Conservation (phyloP, 176 grass and related monocot genomes). For the Carex kokanica region DNA sequence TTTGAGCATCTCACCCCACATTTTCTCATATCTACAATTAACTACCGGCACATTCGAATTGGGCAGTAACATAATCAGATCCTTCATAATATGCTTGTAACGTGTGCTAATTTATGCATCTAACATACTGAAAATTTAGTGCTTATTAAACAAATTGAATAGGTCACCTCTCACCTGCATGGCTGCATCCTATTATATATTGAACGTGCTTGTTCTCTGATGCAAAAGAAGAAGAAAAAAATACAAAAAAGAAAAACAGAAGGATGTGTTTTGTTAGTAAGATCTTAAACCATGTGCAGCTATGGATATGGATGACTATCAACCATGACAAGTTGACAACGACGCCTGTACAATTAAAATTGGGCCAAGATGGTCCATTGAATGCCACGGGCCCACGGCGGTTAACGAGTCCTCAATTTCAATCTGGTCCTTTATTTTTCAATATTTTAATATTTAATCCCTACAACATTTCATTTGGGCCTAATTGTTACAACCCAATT, state of each 20-base stretch:
- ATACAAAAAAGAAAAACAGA: neutral
- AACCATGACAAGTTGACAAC: neutral
- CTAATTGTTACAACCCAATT: neutral
- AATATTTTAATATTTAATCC: no score
- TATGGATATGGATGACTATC: neutral
- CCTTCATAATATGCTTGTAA: neutral
- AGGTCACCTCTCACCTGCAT: no score
- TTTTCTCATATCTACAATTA: neutral
- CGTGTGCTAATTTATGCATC: no score
- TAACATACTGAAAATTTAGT: neutral
- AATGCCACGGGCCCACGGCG: no score
- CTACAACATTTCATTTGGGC: no score
- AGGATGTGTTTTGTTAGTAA: neutral
- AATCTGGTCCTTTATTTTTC: no score
- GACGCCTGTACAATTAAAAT: neutral
- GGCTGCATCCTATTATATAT: no score
- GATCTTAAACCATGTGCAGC: neutral
- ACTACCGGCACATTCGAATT: neutral
- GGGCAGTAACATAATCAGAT: neutral
- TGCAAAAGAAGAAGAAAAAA: neutral
- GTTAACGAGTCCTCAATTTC: no score
- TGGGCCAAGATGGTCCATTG: neutral
- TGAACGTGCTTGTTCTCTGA: neutral
- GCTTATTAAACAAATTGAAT: neutral
- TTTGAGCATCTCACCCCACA: neutral